These are phyloP conservation scores for Zymoseptoria crescenta DNA, from an alignment of 2,329 filamentous ascomycete genomes.

Conservation along the genomic window DNA sequence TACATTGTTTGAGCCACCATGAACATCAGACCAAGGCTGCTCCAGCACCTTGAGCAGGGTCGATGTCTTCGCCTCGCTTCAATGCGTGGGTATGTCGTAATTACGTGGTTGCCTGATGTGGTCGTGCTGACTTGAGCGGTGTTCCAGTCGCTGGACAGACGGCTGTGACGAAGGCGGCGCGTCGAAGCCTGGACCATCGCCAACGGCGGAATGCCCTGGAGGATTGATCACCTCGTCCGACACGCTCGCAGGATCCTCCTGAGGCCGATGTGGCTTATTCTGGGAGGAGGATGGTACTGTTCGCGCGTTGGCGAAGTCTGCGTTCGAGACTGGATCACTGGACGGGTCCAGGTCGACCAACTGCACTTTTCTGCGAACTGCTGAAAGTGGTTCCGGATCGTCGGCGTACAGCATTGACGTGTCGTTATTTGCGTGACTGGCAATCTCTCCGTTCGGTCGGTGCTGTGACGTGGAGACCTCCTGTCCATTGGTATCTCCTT, in stretches of 20 bases:
- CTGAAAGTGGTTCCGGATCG: conserved; percentile 19
- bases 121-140: conserved; percentile 15
- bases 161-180: neutral
- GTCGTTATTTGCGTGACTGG: neutral
- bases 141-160: neutral
- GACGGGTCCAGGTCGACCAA: conserved; percentile 15
- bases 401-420: conserved; percentile 18
- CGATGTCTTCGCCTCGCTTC: conserved; percentile 28
- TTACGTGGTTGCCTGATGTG: conserved; percentile 14
- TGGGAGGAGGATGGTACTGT: neutral
- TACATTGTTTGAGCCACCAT: conserved; percentile 5
- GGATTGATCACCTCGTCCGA: conserved; percentile 3
- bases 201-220: neutral
- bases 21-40: conserved; percentile 34
- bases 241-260: conserved; percentile 4
- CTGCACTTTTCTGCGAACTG: conserved; percentile 21
- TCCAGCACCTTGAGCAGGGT: conserved; percentile 38
- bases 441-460: neutral
- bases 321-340: conserved; percentile 17
- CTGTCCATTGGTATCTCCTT: neutral
- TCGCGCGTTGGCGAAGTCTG: conserved; percentile 11
- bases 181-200: neutral
- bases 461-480: neutral
- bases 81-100: conserved; percentile 20
- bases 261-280: neutral